Base-by-base conservation (phyloP, 139 green algal species). In the Protoeuglena noctilucae region DNA sequence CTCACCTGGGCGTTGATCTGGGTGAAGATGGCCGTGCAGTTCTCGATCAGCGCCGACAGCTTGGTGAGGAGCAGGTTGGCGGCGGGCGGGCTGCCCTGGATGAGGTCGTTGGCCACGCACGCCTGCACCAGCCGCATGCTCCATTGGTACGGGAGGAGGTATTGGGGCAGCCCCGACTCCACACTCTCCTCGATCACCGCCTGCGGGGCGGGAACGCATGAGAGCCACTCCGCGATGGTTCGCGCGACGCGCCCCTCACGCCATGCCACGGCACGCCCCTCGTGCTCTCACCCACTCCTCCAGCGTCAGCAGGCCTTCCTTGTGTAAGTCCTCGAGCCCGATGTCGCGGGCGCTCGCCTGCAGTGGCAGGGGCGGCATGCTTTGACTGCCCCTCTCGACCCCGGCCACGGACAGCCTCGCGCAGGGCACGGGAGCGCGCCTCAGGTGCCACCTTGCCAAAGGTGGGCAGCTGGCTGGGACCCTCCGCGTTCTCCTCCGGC, bases 201-300 rank as follows among this genome's bases (percentile, higher is more conserved):
- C n/a, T n/a, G n/a, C n/a, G n/a, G n/a, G n/a, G n/a, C n/a, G n/a
- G n/a, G n/a, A n/a, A n/a, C n/a, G n/a, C n/a, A n/a, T n/a, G n/a
- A n/a, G n/a, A n/a, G n/a, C n/a, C n/a, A n/a, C n/a, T n/a, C n/a
- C n/a, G n/a, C n/a, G n/a, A n/a, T n/a, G n/a, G n/a, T n/a, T n/a
- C n/a, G n/a, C n/a, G n/a, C n/a, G n/a, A n/a, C n/a, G n/a, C n/a
- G n/a, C n/a, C n/a, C n/a, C n/a, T n/a, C n/a, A n/a, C n/a, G n/a
- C n/a, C n/a, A n/a, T n/a, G n/a, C n/a, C n/a, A n/a, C n/a, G n/a
- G n/a, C n/a, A n/a, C n/a, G n/a, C n/a, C n/a, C n/a, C n/a, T n/a
- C n/a, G n/a, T n/a, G n/a, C 54, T 6, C 51, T 34, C 29, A 59
- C 22, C 62, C 62, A 69, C 53, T 64, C 62, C 30, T 69, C 62